A percentile compares a stretch with the other conserved stretches of the same genome.
phyloP scores from a whole-genome alignment of 148 eudicot genomes.

The Cornus florida region DNA sequence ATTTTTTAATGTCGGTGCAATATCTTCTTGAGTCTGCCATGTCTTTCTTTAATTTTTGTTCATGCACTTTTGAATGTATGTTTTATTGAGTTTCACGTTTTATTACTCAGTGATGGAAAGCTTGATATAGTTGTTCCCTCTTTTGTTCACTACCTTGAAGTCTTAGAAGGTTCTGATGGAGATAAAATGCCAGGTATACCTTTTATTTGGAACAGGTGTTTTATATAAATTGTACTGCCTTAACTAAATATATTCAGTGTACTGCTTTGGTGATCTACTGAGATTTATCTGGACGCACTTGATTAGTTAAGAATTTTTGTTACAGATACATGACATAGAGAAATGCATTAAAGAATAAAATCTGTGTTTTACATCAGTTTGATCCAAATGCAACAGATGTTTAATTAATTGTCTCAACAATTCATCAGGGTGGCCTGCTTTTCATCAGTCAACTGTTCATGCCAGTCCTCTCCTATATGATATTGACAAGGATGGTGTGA shows the following conservation, averaged over 20 bases:
- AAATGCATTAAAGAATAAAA: not conserved
- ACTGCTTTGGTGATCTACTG: not conserved
- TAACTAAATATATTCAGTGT: not conserved
- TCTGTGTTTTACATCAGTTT: not conserved
- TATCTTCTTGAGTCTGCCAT: not conserved
- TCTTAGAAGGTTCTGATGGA: constrained; percentile 96
- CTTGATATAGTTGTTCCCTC: constrained; percentile 96
- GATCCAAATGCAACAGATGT: constrained; percentile 1
- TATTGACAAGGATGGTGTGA: constrained; percentile 96
- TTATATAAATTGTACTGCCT: not conserved
- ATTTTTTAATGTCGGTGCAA: not conserved
- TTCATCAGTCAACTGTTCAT: constrained; percentile 96
- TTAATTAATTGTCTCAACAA: constrained; percentile 11
- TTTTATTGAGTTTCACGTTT: constrained; percentile 15
- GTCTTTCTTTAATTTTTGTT: not conserved
- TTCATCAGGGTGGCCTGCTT: constrained; percentile 96
- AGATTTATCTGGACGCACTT: not conserved
- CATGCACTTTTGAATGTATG: not conserved
- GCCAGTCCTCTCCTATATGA: constrained; percentile 95
- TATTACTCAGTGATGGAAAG: constrained; percentile 76
- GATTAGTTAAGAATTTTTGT: not conserved
- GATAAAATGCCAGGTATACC: constrained; percentile 89
- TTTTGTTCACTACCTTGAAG: constrained; percentile 96
- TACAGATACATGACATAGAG: not conserved
- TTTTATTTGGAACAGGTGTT: not conserved